phyloP scores from a whole-genome alignment of 345 rosid genomes.

The Stellera chamaejasme region DNA sequence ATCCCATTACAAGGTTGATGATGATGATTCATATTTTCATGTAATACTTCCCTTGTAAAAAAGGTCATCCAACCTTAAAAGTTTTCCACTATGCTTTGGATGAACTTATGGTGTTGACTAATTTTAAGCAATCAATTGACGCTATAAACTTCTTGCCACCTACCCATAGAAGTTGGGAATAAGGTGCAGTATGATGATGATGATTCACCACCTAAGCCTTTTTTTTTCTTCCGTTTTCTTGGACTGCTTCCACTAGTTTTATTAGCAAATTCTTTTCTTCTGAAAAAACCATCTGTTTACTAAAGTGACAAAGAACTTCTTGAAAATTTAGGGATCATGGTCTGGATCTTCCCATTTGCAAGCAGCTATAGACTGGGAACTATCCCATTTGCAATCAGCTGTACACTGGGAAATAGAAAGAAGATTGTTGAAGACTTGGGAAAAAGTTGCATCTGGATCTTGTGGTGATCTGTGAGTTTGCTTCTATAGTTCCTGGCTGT shows the following conservation, averaged over 20 bases:
- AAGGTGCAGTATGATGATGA: too few species aligned
- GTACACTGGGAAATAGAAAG: constrained; percentile 50
- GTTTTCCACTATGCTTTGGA: too few species aligned
- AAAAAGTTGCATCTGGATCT: constrained; percentile 58
- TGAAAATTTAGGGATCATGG: constrained; percentile 43
- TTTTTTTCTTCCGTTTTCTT: constrained; percentile 1
- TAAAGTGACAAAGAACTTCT: constrained; percentile 3
- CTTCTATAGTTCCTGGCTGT: constrained; percentile 9
- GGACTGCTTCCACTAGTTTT: constrained; percentile 7
- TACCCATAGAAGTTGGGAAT: too few species aligned
- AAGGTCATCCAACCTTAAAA: too few species aligned
- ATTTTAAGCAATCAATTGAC: too few species aligned
- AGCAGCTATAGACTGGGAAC: constrained; percentile 24
- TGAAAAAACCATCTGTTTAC: neutral
- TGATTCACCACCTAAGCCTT: too few species aligned
- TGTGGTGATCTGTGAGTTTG: constrained; percentile 66
- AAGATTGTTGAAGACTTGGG: constrained; percentile 47
- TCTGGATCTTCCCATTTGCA: constrained; percentile 43
- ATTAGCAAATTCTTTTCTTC: neutral
- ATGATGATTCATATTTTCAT: too few species aligned
- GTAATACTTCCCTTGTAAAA: too few species aligned
- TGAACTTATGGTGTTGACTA: too few species aligned
- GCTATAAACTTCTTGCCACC: too few species aligned
- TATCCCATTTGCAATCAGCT: constrained; percentile 19
- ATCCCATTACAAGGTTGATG: too few species aligned